A percentile compares a stretch with the other conserved stretches of the same genome.
phyloP scores from a whole-genome alignment of 2,329 filamentous ascomycete genomes.

The Fonsecaea pedrosoi region DNA sequence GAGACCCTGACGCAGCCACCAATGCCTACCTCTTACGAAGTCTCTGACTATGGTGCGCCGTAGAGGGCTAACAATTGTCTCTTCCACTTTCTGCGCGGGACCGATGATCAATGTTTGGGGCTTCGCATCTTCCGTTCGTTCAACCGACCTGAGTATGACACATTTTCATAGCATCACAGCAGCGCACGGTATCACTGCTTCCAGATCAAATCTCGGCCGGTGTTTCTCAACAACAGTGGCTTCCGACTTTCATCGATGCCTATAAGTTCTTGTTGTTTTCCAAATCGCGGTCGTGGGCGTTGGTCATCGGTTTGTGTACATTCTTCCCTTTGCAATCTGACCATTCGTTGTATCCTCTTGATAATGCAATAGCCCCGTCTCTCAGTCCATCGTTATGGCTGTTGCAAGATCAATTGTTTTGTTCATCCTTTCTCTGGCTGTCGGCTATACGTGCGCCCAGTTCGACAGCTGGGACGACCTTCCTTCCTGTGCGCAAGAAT shows the following conservation, averaged over 20 bases:
- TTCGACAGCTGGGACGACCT: neutral
- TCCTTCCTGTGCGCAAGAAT: conserved; percentile 6
- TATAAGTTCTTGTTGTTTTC: conserved; percentile 3
- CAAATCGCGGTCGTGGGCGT: neutral
- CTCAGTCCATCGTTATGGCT: neutral
- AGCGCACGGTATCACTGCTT: neutral
- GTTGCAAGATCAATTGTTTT: neutral
- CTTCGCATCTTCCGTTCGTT: neutral
- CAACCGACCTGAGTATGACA: conserved; percentile 2
- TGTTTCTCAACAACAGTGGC: neutral
- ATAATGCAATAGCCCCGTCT: neutral
- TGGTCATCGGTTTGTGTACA: neutral
- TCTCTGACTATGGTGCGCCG: neutral
- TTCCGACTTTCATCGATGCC: neutral
- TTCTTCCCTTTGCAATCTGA: neutral
- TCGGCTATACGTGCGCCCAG: neutral
- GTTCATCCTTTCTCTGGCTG: neutral
- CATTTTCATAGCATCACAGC: neutral
- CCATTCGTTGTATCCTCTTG: neutral
- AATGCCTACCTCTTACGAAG: neutral
- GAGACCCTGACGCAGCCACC: neutral
- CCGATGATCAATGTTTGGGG: neutral
- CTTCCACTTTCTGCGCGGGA: neutral
- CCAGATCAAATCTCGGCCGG: neutral
- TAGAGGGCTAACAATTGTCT: neutral